Conservation (phyloP, 2,329 filamentous ascomycete species). For the Acephala macrosclerotiorum region DNA sequence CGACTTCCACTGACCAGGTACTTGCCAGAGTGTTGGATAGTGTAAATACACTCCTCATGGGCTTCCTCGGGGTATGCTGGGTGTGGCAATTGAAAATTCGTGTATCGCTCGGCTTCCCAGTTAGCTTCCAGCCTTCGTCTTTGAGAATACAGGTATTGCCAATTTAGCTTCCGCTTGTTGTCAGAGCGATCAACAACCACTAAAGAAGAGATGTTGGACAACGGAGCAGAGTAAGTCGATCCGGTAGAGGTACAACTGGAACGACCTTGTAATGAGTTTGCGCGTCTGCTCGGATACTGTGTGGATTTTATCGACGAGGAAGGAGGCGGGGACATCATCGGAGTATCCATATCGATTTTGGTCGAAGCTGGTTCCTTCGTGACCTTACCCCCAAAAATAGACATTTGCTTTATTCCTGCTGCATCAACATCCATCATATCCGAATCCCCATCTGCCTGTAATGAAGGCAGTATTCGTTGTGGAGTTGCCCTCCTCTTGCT, state of each 20-base stretch:
- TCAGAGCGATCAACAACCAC: constrained; percentile 59
- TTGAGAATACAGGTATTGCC: constrained; percentile 93
- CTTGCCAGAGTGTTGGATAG: constrained; percentile 85
- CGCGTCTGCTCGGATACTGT: constrained; percentile 24
- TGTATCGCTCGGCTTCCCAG: constrained; percentile 84
- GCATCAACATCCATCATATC: constrained; percentile 53
- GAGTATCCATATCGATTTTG: constrained; percentile 30
- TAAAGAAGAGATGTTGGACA: constrained; percentile 39
- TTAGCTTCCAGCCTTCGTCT: constrained; percentile 86
- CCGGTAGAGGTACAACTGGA: constrained; percentile 25
- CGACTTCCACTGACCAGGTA: constrained; percentile 93
- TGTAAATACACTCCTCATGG: constrained; percentile 93
- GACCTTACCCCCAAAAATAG: constrained; percentile 37
- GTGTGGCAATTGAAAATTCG: constrained; percentile 90
- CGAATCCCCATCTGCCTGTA: constrained; percentile 53
- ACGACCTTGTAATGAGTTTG: constrained; percentile 15
- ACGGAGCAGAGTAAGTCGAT: constrained; percentile 22
- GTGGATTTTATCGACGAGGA: constrained; percentile 12
- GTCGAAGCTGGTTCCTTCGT: constrained; percentile 29
- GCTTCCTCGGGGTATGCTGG: constrained; percentile 81
- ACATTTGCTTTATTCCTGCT: constrained; percentile 27
- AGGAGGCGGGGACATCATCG: constrained; percentile 28
- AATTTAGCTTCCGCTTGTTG: constrained; percentile 74
- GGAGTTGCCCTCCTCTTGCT: constrained; percentile 63
- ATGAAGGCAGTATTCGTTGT: constrained; percentile 40